Conservation (phyloP, 306 rosid species). For the Cucurbita argyrosperma region DNA sequence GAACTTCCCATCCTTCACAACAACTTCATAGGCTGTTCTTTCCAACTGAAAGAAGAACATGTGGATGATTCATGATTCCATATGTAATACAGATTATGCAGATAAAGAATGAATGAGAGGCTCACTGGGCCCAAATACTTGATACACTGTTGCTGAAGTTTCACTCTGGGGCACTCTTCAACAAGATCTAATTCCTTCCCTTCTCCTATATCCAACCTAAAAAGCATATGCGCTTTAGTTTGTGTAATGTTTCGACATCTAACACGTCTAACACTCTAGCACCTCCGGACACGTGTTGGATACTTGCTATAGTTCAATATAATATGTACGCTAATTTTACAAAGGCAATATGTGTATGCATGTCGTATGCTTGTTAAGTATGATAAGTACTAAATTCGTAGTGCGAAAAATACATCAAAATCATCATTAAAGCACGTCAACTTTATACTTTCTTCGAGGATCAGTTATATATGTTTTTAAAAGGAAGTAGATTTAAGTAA, state of each 20-base stretch:
- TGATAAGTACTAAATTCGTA: too few species aligned
- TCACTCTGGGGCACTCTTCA: constrained; percentile 20
- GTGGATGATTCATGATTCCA: neutral
- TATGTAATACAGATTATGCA: neutral
- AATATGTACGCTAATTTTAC: neutral
- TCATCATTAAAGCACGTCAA: neutral
- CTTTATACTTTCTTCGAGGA: neutral
- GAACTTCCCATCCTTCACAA: constrained; percentile 16
- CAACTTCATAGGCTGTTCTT: constrained; percentile 19
- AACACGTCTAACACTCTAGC: neutral
- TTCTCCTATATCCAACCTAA: constrained; percentile 31
- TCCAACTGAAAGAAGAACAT: constrained; percentile 15
- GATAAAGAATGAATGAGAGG: neutral
- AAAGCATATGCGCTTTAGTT: neutral
- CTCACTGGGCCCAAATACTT: constrained; percentile 27
- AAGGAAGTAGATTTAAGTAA: neutral
- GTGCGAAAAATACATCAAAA: neutral
- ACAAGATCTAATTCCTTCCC: constrained; percentile 26
- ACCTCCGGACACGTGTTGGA: neutral
- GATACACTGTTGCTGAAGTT: constrained; percentile 26
- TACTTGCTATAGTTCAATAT: neutral
- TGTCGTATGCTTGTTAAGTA: neutral
- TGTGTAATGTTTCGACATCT: neutral
- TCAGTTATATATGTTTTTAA: too few species aligned
- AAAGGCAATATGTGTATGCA: neutral